Evolutionary conservation across 2,329 filamentous ascomycete genomes (phyloP), one percentile per base, ranked within the genome.

Genomic region (Samsoniella hepiali): DNA sequence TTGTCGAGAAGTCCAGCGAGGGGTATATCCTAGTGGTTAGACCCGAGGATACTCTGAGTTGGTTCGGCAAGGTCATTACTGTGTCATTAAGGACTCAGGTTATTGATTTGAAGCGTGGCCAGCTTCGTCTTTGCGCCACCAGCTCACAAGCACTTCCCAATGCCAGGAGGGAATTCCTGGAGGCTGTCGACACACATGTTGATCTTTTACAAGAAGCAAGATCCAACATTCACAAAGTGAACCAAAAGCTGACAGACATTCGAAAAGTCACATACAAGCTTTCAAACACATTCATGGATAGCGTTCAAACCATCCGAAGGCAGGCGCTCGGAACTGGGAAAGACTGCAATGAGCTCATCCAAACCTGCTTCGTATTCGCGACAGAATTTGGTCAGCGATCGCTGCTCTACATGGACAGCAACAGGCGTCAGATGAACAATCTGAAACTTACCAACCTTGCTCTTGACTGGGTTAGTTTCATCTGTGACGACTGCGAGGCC

Each of bases 241-340:
- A 98, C 72, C 81, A 88, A 58, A 91, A 96, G 73, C 80, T 99
- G 67, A 94, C 92, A 70, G 96, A 96, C 74, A 97, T 97, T 70
- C 93, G 96, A 70, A 93, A 93, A 74, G 96, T 96, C 2, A 92
- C 94, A 3, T 98, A 96, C 81, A 97, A 96, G 76, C 83, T 99
- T 50, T 97, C 93, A 58, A 98, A 97, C 77, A 92, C 93, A 7
- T 98, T 99, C 76, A 97, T 99, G 92, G 94, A 98, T 75, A 97
- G 93, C 73, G 95, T 99, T 51, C 92, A 96, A 73, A 92, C 91
- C 66, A 95, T 99, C 67, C 86, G 93, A 67, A 88, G 88, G 68
- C 94, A 99, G 75, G 93, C 93, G 1, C 17, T 22, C 22, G 51
- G 51, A 54, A 83, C 85, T 63, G 91, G 89, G 9, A 85, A 94